A percentile compares a stretch with the other conserved stretches of the same genome.
Conservation (phyloP, 257 asterid genomes). For the Penstemon davidsonii region DNA sequence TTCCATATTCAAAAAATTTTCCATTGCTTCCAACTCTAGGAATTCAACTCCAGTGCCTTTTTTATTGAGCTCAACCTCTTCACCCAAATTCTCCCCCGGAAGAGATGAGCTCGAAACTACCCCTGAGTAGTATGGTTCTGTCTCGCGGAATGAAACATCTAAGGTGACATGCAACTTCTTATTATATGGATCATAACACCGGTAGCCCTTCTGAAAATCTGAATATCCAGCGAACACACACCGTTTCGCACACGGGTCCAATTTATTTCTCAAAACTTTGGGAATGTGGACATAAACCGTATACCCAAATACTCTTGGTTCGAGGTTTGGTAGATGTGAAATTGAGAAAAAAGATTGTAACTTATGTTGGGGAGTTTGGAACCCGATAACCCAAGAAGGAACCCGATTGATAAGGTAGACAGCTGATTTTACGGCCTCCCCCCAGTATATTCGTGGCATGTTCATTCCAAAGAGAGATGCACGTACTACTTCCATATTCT, state of each 20-base stretch:
- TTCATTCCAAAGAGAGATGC: slow-evolving; percentile 7
- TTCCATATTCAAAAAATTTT: no score
- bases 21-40: no score
- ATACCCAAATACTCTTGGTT: slow-evolving; percentile 24
- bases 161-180: background rate
- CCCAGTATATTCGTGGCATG: background rate
- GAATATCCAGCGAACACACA: slow-evolving; percentile 25
- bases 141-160: background rate
- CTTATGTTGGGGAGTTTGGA: slow-evolving; percentile 12
- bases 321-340: background rate
- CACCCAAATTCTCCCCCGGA: background rate
- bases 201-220: slow-evolving; percentile 10
- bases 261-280: no score
- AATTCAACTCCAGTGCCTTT: background rate
- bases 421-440: no score
- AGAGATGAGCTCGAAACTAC: background rate
- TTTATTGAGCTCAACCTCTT: background rate
- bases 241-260: background rate
- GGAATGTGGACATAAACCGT: slow-evolving; percentile 19
- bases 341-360: background rate
- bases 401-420: no score
- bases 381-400: background rate
- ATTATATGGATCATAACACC: slow-evolving; percentile 22
- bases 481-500: background rate
- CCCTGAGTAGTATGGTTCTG: background rate